A percentile compares a stretch with the other conserved stretches of the same genome.
Conservation (phyloP, 139 green algal genomes). For the Monoraphidium neglectum region DNA sequence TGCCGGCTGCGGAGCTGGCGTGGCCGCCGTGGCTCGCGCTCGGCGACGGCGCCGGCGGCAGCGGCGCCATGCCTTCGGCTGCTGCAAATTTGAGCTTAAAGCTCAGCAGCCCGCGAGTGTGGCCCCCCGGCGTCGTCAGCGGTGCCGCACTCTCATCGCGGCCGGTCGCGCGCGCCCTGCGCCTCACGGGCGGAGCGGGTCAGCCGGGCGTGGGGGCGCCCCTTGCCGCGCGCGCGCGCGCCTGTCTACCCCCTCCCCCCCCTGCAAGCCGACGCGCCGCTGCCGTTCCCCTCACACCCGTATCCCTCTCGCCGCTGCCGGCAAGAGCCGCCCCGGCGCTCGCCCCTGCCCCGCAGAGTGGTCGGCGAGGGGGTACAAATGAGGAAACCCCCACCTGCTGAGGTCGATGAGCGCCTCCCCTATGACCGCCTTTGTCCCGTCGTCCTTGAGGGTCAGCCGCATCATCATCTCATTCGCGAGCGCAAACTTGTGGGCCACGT, state of each 20-base stretch:
- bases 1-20: neutral
- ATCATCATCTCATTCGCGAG: slow-evolving; percentile 12
- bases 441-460: slow-evolving; percentile 23
- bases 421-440: slow-evolving; percentile 26
- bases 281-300: too few relatives aligned
- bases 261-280: too few relatives aligned
- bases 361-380: too few relatives aligned
- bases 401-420: slow-evolving; percentile 22
- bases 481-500: slow-evolving; percentile 36
- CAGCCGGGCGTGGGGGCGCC: too few relatives aligned
- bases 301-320: too few relatives aligned
- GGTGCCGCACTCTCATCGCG: slow-evolving; percentile 14
- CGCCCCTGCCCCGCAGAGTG: neutral
- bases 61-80: neutral
- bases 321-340: neutral
- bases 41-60: too few relatives aligned
- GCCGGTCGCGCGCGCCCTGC: slow-evolving; percentile 21
- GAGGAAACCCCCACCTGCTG: neutral
- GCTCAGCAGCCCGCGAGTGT: neutral
- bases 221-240: too few relatives aligned
- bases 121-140: slow-evolving; percentile 17
- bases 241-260: too few relatives aligned
- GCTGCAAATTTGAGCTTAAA: slow-evolving; percentile 27
- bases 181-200: neutral
- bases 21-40: neutral